phyloP scores from a whole-genome alignment of 768 basidiomycete species.

The Daedaleopsis sinensis region DNA sequence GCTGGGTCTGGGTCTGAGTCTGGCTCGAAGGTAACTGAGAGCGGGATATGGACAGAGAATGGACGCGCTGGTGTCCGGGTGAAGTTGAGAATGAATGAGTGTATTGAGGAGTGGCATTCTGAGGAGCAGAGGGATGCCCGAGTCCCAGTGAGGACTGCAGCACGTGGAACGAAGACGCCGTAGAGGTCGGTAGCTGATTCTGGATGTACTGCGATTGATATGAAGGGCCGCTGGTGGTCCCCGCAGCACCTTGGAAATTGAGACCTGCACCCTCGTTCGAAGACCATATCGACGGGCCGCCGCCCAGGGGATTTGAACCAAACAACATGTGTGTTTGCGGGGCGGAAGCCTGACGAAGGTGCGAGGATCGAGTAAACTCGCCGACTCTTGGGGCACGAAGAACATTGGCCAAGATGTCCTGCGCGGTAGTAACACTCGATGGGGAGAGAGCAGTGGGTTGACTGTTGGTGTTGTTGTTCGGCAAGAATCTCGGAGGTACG shows the following conservation, averaged over 20 bases:
- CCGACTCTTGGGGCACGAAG: slow-evolving; percentile 35
- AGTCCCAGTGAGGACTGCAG: slow-evolving; percentile 7
- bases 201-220: slow-evolving; percentile 7
- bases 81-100: not conserved
- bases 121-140: slow-evolving; percentile 1
- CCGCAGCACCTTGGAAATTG: slow-evolving; percentile 10
- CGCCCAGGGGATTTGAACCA: slow-evolving; percentile 42
- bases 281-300: slow-evolving; percentile 62
- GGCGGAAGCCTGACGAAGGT: slow-evolving; percentile 31
- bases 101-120: slow-evolving; percentile 1
- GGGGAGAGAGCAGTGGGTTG: slow-evolving; percentile 23
- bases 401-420: slow-evolving; percentile 65
- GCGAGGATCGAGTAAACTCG: slow-evolving; percentile 18
- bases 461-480: slow-evolving; percentile 28
- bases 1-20: slow-evolving; percentile 6
- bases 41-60: slow-evolving; percentile 8
- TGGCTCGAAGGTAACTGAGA: slow-evolving; percentile 16
- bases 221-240: not conserved
- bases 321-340: slow-evolving; percentile 53
- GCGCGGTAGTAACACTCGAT: slow-evolving; percentile 54
- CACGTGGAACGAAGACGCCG: not conserved
- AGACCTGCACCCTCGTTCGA: slow-evolving; percentile 48
- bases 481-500: slow-evolving; percentile 10
- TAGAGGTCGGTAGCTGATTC: not conserved
- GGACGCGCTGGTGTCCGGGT: slow-evolving; percentile 11